Evolutionary conservation across 768 basidiomycete genomes (phyloP), one percentile per base, ranked within the genome.

Genomic region (Mycena galopus): DNA sequence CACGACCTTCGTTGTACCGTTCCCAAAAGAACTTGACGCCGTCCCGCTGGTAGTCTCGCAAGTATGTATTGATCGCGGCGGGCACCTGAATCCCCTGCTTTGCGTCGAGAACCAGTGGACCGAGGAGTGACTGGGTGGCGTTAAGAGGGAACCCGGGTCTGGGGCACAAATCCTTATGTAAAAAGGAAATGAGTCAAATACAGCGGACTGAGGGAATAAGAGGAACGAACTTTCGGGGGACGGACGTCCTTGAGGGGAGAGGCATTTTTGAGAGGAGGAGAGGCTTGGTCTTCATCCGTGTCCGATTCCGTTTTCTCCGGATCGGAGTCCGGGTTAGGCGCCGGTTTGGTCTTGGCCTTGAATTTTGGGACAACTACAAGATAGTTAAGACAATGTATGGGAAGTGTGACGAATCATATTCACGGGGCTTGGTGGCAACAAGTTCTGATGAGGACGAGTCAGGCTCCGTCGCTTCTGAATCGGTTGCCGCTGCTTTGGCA

Each of bases 41-140:
- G 14, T 96, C 92, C 37, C 95, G 87, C 77, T 99, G 97, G 77
- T 99, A 99, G 37, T 91, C 90, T 65, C 97, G 91, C n/a, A 98
- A 85, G 79, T 92, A 95, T 0, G 91, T 91, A 80, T 97, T 97
- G 76, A 98, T 92, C 4, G 91, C 80, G 9, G 84, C 87, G 3
- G 94, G 93, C 25, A 94, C 88, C 72, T 84, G 84, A 25, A 90
- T 84, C 35, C 82, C 80, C 53, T 84, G 77, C 30, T 81, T 81
- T 39, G 77, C 77, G 67, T 91, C 89, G 14, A 95, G 84, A 32
- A 89, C 76, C 23, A 92, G 73, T 0, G 92, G 84, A 9, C 85
- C 86, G 0, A 83, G 81, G 12, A 67, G 69, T 25, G 74, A 75
- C 73, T 91, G 89, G 7, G 77, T 86, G 0, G 85, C 81, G 25